Evolutionary conservation across 2,329 filamentous ascomycete species (phyloP), one percentile per base, ranked within the genome.

Genomic region (Cordyceps cicadae): DNA sequence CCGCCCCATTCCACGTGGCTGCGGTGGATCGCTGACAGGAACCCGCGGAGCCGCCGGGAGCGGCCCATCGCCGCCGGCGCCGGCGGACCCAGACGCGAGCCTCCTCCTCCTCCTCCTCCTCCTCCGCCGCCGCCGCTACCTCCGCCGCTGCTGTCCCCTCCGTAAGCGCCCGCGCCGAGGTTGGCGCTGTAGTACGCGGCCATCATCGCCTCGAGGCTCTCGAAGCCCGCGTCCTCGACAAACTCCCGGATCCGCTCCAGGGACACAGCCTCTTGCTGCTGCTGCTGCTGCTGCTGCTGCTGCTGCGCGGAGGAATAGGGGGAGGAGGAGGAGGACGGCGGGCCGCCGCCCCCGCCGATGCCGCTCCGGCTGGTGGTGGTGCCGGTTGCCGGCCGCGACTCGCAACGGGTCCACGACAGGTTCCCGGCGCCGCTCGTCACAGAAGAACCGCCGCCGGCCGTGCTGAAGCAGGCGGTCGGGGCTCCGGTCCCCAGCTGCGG

Each of bases 1-100:
- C 49, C 61, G 45, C 57, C 57, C 57, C 57, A 59, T 53, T 53
- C 48, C 5, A 46, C 24, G 14, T 61, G 59, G 46, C 26, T 61
- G 21, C 53, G 59, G 41, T 61, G 53, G 2, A 61, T 56, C 3
- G 46, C 59, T 4, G 53, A 61, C 7, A 57, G 53, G 32, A 51
- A 61, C n/a, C 52, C 17, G 21, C 59, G 53, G n/a, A 59, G 49
- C 3, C 57, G 37, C 17, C 57, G 32, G 8, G 57, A 59, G 3
- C 49, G 57, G 24, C 57, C 57, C 8, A 53, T 39, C 5, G 57
- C 57, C 9, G 57, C 48, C 37, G 53, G 49, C 6, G 49, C 24
- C 4, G 57, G 1, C 37, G 37, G 2, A n/a, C n/a, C 3, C 17
- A 17, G 2, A n/a, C 12, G 34, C 24, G 24, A 4, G 24, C 24